A percentile compares a stretch with the other conserved stretches of the same genome.
Evolutionary conservation across 2,329 filamentous ascomycete genomes (phyloP).

Genomic region (Hypoxylon rubiginosum): DNA sequence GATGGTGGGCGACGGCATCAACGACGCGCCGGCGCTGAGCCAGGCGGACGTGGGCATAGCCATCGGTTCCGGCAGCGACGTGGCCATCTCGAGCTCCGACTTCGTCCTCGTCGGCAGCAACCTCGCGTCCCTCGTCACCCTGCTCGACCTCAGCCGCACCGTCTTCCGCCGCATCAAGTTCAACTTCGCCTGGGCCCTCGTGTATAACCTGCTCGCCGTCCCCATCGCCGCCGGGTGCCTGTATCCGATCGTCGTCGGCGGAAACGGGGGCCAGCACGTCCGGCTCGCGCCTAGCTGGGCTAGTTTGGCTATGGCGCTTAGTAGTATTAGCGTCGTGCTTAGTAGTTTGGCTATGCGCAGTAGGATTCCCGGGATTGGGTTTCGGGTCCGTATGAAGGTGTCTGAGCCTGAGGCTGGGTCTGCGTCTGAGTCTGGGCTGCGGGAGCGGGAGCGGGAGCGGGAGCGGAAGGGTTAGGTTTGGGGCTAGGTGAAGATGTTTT

Average conservation of each 20-base stretch:
- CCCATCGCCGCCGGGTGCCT: constrained; percentile 86
- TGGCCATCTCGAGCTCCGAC: constrained; percentile 83
- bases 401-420: background rate
- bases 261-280: constrained; percentile 73
- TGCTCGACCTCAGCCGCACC: constrained; percentile 76
- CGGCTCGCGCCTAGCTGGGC: constrained; percentile 86
- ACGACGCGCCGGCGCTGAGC: constrained; percentile 85
- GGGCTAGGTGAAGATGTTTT: too few species aligned
- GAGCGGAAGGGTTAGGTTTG: background rate
- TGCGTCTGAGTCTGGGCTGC: background rate
- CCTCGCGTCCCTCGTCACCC: constrained; percentile 77
- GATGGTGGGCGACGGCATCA: constrained; percentile 92
- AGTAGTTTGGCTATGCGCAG: constrained; percentile 81
- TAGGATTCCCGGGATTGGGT: constrained; percentile 53
- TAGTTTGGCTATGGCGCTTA: constrained; percentile 90
- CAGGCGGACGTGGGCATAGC: constrained; percentile 87
- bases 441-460: background rate
- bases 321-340: constrained; percentile 87
- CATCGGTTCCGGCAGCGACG: constrained; percentile 85
- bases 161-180: constrained; percentile 85
- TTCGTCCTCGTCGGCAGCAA: constrained; percentile 85
- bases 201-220: constrained; percentile 84
- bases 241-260: constrained; percentile 66
- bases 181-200: constrained; percentile 87
- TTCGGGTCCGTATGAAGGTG: constrained; percentile 42